Evolutionary conservation across 129 eudicot species (phyloP).

Genomic region (Artemisia tridentata): DNA sequence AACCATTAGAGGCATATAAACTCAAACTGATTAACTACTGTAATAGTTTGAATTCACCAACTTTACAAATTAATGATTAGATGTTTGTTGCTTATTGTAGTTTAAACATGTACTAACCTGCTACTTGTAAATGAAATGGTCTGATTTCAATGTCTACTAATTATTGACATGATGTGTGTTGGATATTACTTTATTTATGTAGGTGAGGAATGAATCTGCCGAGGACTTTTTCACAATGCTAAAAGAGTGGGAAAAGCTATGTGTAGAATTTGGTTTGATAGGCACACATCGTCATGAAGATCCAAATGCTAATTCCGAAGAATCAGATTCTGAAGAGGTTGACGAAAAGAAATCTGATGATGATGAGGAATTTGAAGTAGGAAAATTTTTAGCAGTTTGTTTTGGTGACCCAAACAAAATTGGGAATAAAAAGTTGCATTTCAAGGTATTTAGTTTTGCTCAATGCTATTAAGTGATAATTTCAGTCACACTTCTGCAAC

Average conservation of each 20-base stretch:
- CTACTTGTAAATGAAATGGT: background rate
- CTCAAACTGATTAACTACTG: too few relatives aligned
- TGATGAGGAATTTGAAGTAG: constrained; percentile 47
- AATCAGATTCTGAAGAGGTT: constrained; percentile 24
- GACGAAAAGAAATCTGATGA: constrained; percentile 22
- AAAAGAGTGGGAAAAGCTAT: constrained; percentile 49
- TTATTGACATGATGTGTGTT: background rate
- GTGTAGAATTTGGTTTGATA: constrained; percentile 30
- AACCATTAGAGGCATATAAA: too few relatives aligned
- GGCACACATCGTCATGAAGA: constrained; percentile 29
- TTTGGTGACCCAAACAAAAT: constrained; percentile 47
- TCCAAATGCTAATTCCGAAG: constrained; percentile 25
- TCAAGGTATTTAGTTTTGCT: constrained; percentile 37
- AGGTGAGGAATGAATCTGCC: constrained; percentile 58
- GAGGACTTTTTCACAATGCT: constrained; percentile 41
- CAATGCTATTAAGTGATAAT: background rate
- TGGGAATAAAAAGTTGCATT: constrained; percentile 28
- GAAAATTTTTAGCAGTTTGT: constrained; percentile 36
- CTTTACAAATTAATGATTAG: too few relatives aligned
- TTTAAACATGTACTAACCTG: background rate
- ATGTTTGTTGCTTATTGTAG: too few relatives aligned
- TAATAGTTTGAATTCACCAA: too few relatives aligned
- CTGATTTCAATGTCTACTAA: background rate
- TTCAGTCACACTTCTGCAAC: background rate
- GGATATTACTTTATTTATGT: background rate